phyloP scores from a whole-genome alignment of 1,284 basidiomycete genomes.

The Apiotrichum gracile region DNA sequence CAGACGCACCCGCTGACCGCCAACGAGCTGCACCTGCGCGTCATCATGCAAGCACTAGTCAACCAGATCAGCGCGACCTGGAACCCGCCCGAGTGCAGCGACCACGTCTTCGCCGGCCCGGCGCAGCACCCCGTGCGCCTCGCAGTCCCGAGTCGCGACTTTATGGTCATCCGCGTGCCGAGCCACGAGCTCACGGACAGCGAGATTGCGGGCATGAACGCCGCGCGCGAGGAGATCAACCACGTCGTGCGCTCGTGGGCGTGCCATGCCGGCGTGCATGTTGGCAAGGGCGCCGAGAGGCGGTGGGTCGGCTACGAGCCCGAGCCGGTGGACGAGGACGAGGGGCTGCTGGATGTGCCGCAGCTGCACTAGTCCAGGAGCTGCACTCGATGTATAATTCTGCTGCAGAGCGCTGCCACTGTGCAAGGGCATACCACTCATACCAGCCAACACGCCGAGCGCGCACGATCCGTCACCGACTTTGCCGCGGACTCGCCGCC shows the following conservation, averaged over 20 bases:
- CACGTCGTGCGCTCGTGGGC: slow-evolving; percentile 51
- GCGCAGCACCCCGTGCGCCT: slow-evolving; percentile 51
- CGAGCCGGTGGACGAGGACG: background rate
- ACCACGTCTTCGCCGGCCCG: slow-evolving; percentile 54
- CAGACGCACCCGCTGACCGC: slow-evolving; percentile 28
- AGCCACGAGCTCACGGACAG: slow-evolving; percentile 36
- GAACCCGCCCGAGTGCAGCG: slow-evolving; percentile 10
- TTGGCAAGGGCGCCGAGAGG: slow-evolving; percentile 12
- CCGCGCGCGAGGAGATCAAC: slow-evolving; percentile 65
- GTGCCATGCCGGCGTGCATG: slow-evolving; percentile 27
- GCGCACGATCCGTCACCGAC: no score
- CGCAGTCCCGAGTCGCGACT: slow-evolving; percentile 64
- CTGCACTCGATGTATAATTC: background rate
- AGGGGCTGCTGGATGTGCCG: background rate
- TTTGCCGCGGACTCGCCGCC: no score
- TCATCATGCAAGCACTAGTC: slow-evolving; percentile 46
- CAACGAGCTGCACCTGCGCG: slow-evolving; percentile 45
- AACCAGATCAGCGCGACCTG: slow-evolving; percentile 44
- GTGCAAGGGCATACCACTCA: no score
- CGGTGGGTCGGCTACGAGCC: slow-evolving; percentile 29
- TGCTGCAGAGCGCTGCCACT: no score
- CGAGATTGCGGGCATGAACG: slow-evolving; percentile 56
- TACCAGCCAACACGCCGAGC: no score
- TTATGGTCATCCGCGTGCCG: slow-evolving; percentile 57
- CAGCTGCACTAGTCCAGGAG: background rate